Conservation (phyloP, 768 basidiomycete genomes). For the Boletus sp. region DNA sequence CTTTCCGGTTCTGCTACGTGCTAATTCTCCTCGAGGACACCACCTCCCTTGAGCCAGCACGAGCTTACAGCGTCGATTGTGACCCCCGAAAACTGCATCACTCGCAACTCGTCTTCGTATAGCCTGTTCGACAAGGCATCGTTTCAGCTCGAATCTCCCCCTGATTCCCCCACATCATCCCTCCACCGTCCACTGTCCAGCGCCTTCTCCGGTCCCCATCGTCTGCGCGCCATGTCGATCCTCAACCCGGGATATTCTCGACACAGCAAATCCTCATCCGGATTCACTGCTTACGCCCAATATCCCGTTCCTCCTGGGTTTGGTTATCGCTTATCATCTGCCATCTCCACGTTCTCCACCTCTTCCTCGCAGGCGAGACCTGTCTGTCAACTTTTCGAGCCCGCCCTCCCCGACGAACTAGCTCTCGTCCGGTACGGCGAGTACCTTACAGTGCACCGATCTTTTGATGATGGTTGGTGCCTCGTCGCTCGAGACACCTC, state of each 20-base stretch:
- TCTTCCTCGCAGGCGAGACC: conserved; percentile 43
- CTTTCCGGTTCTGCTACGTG: background rate
- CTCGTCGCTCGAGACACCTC: conserved; percentile 56
- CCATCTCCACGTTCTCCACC: conserved; percentile 17
- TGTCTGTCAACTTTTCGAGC: conserved; percentile 62
- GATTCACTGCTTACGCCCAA: conserved; percentile 39
- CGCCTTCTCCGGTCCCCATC: conserved; percentile 13
- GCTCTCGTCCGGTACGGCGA: conserved; percentile 51
- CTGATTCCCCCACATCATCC: conserved; percentile 38
- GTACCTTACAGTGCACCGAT: conserved; percentile 56
- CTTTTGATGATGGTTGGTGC: conserved; percentile 81
- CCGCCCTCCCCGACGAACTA: conserved; percentile 73
- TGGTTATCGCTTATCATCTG: conserved; percentile 7
- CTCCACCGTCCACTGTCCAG: background rate
- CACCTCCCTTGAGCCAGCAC: conserved; percentile 37
- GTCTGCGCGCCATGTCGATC: conserved; percentile 11
- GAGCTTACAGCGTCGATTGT: conserved; percentile 44
- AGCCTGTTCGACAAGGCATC: conserved; percentile 41
- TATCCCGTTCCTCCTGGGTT: background rate
- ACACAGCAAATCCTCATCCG: conserved; percentile 33
- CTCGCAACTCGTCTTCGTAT: conserved; percentile 36
- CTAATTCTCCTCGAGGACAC: conserved; percentile 2
- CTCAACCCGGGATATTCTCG: conserved; percentile 20
- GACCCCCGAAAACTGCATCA: conserved; percentile 49
- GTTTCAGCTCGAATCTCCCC: conserved; percentile 42